A percentile compares a stretch with the other conserved stretches of the same genome.
Evolutionary conservation across 1,284 basidiomycete species (phyloP).

Genomic region (Lentinula novae-zelandiae): DNA sequence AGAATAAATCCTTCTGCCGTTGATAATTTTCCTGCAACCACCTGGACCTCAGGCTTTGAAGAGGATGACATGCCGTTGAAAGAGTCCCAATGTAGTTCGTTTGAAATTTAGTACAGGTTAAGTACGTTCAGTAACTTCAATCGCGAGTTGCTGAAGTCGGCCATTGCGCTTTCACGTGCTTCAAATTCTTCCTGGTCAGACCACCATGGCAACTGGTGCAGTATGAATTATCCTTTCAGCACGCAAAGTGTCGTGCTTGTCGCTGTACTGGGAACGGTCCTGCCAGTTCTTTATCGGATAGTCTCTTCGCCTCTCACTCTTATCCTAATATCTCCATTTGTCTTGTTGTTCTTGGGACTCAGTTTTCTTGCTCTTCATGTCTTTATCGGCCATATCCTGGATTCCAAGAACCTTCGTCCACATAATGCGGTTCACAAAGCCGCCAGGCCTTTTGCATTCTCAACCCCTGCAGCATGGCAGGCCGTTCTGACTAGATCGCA

Average conservation of each 20-base stretch:
- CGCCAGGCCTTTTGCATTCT: slow-evolving; percentile 74
- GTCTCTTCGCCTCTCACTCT: slow-evolving; percentile 63
- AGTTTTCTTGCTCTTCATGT: slow-evolving; percentile 52
- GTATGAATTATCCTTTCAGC: slow-evolving; percentile 30
- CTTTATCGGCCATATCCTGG: slow-evolving; percentile 54
- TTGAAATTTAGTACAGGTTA: not conserved
- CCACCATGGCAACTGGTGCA: not conserved
- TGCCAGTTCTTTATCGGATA: slow-evolving; percentile 51
- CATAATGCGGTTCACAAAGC: slow-evolving; percentile 42
- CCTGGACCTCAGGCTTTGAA: slow-evolving; percentile 12
- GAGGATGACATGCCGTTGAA: slow-evolving; percentile 10
- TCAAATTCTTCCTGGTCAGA: not conserved
- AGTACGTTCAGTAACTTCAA: not conserved
- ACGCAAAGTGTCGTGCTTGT: slow-evolving; percentile 48
- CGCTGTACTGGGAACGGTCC: slow-evolving; percentile 46
- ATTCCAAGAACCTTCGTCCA: slow-evolving; percentile 33
- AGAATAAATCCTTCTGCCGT: slow-evolving; percentile 79
- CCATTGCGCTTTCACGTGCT: not conserved
- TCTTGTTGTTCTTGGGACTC: slow-evolving; percentile 46
- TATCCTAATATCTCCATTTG: slow-evolving; percentile 57
- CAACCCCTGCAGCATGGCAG: slow-evolving; percentile 89
- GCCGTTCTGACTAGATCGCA: slow-evolving; percentile 78
- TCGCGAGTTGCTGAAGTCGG: too few relatives aligned
- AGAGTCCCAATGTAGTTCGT: not conserved
- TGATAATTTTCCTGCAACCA: slow-evolving; percentile 37